Base-by-base conservation (phyloP, 495 filamentous ascomycete species). In the Lasiosphaeria hispida region DNA sequence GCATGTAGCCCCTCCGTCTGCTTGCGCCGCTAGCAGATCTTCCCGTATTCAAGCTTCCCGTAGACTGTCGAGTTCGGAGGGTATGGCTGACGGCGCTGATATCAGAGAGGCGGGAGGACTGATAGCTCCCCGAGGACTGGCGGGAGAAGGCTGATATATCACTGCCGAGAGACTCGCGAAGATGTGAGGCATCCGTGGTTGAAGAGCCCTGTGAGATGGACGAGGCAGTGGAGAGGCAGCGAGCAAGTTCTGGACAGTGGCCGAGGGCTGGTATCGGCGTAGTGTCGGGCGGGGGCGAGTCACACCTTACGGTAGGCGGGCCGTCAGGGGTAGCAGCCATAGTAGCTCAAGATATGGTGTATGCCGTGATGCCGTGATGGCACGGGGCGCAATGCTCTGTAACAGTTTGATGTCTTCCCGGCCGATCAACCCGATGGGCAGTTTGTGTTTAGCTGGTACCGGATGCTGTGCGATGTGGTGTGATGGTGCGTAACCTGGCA, bases 1-100 rank as follows among this genome's bases (percentile, higher is more conserved):
- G 87, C 71, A 96, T 88, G 75, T 92, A 97, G 30, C 92, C 92
- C 55, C 92, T 80, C 49, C 90, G 81, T 63, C 87, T 77, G 60
- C 84, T 87, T 10, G 60, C 18, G 33, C 75, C 77, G 39, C 62
- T 40, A 10, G 41, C 59, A 10, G 64, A 60, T 47, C 60, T 63
- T 53, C 63, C 18, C 33, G 65, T 74, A 15, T 77, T 75, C 19
- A 70, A 60, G 53, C 77, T 77, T 49, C 71, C 67, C 8, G 72
- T 76, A 7, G 80, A 82, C 42, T 71, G 67, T 44, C 77, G 66
- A 13, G 83, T 82, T 13, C 69, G 70, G 13, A 75, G 82, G 36
- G 66, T 64, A 48, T 76, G 84, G 41, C 70, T 63, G 15, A 64
- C 66, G 44, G 71, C 68, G 45, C 68, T 73, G 58, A 65, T 48